Percentiles rank a stretch among this genome's conserved stretches.
Conservation (phyloP, 345 rosid genomes). For the Bruguiera parviflora region DNA sequence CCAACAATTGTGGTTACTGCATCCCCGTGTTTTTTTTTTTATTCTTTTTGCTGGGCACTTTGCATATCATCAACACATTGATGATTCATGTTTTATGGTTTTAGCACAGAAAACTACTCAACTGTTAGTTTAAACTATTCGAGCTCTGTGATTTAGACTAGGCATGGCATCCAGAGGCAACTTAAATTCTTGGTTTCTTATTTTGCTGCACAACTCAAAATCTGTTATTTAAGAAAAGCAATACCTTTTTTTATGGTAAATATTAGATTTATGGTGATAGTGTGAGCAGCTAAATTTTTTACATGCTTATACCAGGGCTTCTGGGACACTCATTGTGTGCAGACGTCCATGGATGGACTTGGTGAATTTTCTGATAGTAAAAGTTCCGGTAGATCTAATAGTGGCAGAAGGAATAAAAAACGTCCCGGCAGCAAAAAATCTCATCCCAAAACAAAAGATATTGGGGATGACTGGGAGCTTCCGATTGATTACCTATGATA, state of each 20-base stretch:
- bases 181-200: no score
- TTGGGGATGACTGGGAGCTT: slow-evolving; percentile 54
- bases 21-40: no score
- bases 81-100: no score
- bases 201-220: no score
- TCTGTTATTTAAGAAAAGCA: not conserved
- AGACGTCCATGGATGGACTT: slow-evolving; percentile 34
- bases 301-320: slow-evolving; percentile 48
- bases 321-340: slow-evolving; percentile 49
- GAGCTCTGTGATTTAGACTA: no score
- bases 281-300: not conserved
- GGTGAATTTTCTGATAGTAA: slow-evolving; percentile 43
- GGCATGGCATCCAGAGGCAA: no score
- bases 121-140: no score
- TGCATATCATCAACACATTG: no score
- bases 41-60: no score
- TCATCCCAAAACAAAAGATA: slow-evolving; percentile 27
- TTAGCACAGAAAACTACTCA: no score
- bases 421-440: slow-evolving; percentile 23
- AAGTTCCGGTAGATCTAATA: slow-evolving; percentile 27
- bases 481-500: slow-evolving; percentile 57
- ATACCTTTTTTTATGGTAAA: not conserved
- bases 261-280: not conserved
- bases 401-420: slow-evolving; percentile 22
- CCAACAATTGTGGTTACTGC: no score